Evolutionary conservation across 106 monocot species (phyloP), one percentile per base, ranked within the genome.

Genomic region (Dioscorea alata): DNA sequence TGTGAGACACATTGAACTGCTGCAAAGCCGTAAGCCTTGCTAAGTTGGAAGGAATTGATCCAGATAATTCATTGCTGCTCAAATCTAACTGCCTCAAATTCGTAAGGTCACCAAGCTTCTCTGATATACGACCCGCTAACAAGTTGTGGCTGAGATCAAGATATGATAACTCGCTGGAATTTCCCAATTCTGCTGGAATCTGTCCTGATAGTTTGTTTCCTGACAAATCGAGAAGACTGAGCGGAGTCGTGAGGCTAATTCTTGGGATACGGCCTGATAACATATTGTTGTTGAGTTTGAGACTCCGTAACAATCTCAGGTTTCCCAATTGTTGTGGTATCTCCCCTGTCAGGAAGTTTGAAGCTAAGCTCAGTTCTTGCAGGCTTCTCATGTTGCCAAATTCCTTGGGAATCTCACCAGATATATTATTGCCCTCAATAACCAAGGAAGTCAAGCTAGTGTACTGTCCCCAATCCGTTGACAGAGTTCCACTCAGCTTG

Each of bases 1-100:
- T 92, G 61, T 76, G 79, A 1, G 85, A 92, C 4, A 92, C 42
- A 50, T 92, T 92, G 31, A 92, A 68, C 23, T 50, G 67, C 59
- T 76, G 58, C 65, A 92, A 66, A 23, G 8, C 63, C 8, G 20
- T 49, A 2, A 92, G 70, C 63, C 80, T 88, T 19, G 51, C 67
- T 0, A 92, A 69, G 63, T 77, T 79, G 10, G 87, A 59, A 33
- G 91, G 79, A 4, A 91, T 82, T 0, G 54, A 23, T 9, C 87
- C 91, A 0, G 82, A 72, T 4, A 91, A 69, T 2, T 72, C 75
- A 63, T 91, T 91, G 28, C 82, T 75, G 31, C 87, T 85, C 33
- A 91, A 59, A 70, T 91, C 91, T 20, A 91, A 69, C 6, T 73
- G 60, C 84, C 65, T 1, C 57, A 17, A 14, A 80, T 80, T n/a